phyloP scores from a whole-genome alignment of 2,329 filamentous ascomycete genomes.

The Phyllosticta capitalensis region DNA sequence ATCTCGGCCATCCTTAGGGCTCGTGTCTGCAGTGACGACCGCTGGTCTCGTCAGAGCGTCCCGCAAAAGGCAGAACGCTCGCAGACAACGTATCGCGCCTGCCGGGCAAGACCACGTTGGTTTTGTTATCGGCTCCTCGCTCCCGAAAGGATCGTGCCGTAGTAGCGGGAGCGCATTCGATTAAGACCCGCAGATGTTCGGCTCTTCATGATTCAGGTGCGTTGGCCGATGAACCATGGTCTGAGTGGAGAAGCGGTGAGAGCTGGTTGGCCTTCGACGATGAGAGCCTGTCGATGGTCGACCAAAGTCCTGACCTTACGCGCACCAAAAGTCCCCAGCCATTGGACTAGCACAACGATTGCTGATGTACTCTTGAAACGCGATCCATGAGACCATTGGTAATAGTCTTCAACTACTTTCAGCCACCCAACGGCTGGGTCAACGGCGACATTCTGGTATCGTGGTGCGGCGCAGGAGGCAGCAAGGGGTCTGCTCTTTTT shows the following conservation, averaged over 20 bases:
- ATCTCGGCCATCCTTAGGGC: background rate
- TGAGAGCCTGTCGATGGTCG: background rate
- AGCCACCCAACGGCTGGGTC: background rate
- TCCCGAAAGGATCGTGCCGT: constrained; percentile 1
- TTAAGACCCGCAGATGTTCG: background rate
- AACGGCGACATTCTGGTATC: background rate
- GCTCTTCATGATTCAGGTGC: constrained; percentile 7
- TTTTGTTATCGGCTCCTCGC: constrained; percentile 7
- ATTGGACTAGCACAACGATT: background rate
- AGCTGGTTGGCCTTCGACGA: background rate
- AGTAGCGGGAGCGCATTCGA: background rate
- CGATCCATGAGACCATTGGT: background rate
- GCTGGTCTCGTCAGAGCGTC: background rate
- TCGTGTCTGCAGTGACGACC: background rate
- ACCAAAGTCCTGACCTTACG: background rate
- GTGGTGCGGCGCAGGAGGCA: background rate
- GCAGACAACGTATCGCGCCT: constrained; percentile 1
- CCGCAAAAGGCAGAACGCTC: background rate
- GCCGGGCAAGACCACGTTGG: constrained; percentile 2
- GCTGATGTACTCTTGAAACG: background rate
- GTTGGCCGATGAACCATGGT: constrained; percentile 3
- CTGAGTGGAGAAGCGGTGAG: constrained; percentile 11
- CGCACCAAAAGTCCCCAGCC: background rate
- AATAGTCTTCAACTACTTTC: background rate
- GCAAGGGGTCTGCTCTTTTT: background rate